Conservation (phyloP, 2,329 filamentous ascomycete species). For the Orbilia quercus region DNA sequence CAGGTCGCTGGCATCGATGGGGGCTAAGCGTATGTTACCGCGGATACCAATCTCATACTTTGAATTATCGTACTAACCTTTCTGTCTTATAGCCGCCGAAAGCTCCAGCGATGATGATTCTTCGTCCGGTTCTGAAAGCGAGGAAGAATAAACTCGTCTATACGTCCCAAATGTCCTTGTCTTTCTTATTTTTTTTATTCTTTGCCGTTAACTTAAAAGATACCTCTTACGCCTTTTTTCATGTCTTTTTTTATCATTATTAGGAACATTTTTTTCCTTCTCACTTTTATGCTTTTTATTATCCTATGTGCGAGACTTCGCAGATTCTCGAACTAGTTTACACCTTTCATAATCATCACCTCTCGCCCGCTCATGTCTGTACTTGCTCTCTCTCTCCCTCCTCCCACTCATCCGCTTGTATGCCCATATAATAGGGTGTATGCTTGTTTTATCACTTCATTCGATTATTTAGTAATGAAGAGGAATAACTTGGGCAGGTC, state of each 20-base stretch:
- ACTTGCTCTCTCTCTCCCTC: too few species aligned
- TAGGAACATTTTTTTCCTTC: constrained; percentile 4
- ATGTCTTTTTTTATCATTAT: too few species aligned
- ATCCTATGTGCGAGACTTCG: too few species aligned
- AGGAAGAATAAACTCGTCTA: constrained; percentile 58
- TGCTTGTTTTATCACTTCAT: too few species aligned
- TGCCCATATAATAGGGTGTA: too few species aligned
- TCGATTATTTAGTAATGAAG: too few species aligned
- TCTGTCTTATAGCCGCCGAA: constrained; percentile 32
- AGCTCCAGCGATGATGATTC: constrained; percentile 59
- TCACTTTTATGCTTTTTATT: constrained; percentile 1
- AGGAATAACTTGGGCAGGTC: too few species aligned
- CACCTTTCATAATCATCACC: too few species aligned
- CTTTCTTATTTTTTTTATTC: constrained; percentile 17
- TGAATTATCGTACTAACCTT: constrained; percentile 34
- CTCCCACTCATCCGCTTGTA: too few species aligned
- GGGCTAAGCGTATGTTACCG: constrained; percentile 44
- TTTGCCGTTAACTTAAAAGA: constrained; percentile 14
- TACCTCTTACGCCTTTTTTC: constrained; percentile 39
- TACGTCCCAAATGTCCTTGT: neutral
- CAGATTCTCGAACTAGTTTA: too few species aligned
- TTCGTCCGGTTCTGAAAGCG: constrained; percentile 60
- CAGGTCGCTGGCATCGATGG: constrained; percentile 54
- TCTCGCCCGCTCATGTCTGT: too few species aligned
- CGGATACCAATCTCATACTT: neutral